phyloP scores from a whole-genome alignment of 805 yeast species.

The Schwanniomyces vanrijiae region DNA sequence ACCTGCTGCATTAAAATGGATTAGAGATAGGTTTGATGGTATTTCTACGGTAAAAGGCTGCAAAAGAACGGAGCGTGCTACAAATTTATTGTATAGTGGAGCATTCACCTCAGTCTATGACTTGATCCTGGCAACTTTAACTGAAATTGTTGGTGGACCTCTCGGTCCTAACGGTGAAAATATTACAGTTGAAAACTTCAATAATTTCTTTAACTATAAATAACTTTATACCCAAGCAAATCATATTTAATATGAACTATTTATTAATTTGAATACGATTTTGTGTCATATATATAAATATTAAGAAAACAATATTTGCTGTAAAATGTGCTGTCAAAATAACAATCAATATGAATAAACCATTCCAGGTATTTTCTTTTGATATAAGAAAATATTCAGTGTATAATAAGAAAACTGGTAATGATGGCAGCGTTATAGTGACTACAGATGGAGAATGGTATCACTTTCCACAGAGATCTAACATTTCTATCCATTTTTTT shows the following conservation, averaged over 20 bases:
- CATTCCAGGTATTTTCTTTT: constrained; percentile 2
- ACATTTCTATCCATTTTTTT: constrained; percentile 17
- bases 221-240: neutral
- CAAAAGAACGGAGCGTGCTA: constrained; percentile 44
- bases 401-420: neutral
- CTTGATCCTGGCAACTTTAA: constrained; percentile 12
- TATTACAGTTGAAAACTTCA: constrained; percentile 14
- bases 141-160: constrained; percentile 15
- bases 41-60: constrained; percentile 15
- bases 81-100: constrained; percentile 46
- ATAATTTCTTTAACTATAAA: neutral
- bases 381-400: constrained; percentile 8
- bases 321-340: neutral
- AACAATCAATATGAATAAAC: neutral
- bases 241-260: neutral
- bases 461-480: constrained; percentile 32
- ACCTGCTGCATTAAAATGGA: constrained; percentile 20
- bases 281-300: neutral
- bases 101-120: constrained; percentile 42
- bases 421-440: neutral
- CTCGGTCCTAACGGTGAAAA: constrained; percentile 30
- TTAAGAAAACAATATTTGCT: neutral
- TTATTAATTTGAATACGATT: neutral
- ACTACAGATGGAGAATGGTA: constrained; percentile 18
- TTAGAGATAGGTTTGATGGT: constrained; percentile 18